These are phyloP conservation scores for Intubia oerlemansii DNA, from an alignment of 2,329 filamentous ascomycete species.

Conservation along the genomic window DNA sequence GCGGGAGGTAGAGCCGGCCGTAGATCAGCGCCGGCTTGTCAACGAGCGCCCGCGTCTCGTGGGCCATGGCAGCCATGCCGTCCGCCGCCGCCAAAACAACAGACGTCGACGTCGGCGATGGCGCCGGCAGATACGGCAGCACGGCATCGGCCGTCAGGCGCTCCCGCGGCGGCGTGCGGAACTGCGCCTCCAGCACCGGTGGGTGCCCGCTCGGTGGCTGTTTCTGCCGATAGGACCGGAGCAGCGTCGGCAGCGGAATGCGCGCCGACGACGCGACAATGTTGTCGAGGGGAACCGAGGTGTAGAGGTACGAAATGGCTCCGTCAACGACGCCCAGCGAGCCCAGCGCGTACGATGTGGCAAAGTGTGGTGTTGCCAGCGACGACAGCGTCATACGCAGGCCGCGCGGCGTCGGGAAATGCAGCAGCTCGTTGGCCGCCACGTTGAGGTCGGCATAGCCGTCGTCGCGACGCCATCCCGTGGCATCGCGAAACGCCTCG, in stretches of 20 bases:
- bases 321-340: slow-evolving; percentile 84
- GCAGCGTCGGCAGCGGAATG: slow-evolving; percentile 56
- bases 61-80: slow-evolving; percentile 6
- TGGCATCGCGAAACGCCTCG: slow-evolving; percentile 68
- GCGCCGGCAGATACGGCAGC: neutral
- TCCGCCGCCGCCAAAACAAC: slow-evolving; percentile 5
- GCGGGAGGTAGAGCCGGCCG: slow-evolving; percentile 61
- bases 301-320: slow-evolving; percentile 93
- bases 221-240: slow-evolving; percentile 66
- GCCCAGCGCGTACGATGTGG: slow-evolving; percentile 79
- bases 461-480: slow-evolving; percentile 79
- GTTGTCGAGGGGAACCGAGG: slow-evolving; percentile 53
- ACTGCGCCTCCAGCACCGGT: slow-evolving; percentile 3
- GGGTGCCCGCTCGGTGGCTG: slow-evolving; percentile 1
- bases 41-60: slow-evolving; percentile 8
- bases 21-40: slow-evolving; percentile 35
- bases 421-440: slow-evolving; percentile 66
- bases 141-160: slow-evolving; percentile 1
- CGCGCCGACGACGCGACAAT: slow-evolving; percentile 46
- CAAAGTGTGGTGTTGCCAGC: slow-evolving; percentile 79
- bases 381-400: slow-evolving; percentile 76
- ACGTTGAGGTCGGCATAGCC: slow-evolving; percentile 74
- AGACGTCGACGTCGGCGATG: neutral
- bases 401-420: slow-evolving; percentile 71
- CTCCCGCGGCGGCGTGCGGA: slow-evolving; percentile 7